Percentiles rank a stretch among this genome's conserved stretches.
Conservation (phyloP, 2,329 filamentous ascomycete genomes). For the Diaporthe sp. region DNA sequence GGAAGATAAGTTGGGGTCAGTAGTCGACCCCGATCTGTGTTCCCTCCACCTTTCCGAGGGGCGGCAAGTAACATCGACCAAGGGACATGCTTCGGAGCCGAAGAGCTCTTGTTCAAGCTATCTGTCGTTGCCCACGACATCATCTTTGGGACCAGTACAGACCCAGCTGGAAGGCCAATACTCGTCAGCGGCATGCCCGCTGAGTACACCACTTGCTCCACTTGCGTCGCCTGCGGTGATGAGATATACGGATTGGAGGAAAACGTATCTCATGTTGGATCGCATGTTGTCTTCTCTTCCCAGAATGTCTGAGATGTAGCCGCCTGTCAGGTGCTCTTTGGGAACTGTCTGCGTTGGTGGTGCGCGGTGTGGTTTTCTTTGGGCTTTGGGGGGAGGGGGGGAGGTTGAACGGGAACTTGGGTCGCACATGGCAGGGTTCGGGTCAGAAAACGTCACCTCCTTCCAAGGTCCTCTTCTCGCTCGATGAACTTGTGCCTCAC, state of each 20-base stretch:
- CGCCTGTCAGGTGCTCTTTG: neutral
- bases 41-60: neutral
- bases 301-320: neutral
- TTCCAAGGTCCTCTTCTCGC: too few species aligned
- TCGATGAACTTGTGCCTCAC: too few species aligned
- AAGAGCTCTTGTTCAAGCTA: neutral
- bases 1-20: neutral
- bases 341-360: neutral
- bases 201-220: neutral
- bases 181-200: neutral
- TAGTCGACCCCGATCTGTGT: neutral
- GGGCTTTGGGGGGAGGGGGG: neutral
- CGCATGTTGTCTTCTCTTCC: neutral
- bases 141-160: neutral
- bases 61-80: neutral
- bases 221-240: neutral
- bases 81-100: too few species aligned
- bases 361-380: neutral
- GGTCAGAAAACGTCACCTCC: constrained; percentile 2
- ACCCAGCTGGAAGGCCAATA: neutral
- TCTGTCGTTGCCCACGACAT: neutral
- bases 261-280: neutral
- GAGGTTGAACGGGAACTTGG: neutral
- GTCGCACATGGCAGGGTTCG: neutral
- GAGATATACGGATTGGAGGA: too few species aligned